Conservation (phyloP, 805 yeast genomes). For the Schizosaccharomyces octosporus region DNA sequence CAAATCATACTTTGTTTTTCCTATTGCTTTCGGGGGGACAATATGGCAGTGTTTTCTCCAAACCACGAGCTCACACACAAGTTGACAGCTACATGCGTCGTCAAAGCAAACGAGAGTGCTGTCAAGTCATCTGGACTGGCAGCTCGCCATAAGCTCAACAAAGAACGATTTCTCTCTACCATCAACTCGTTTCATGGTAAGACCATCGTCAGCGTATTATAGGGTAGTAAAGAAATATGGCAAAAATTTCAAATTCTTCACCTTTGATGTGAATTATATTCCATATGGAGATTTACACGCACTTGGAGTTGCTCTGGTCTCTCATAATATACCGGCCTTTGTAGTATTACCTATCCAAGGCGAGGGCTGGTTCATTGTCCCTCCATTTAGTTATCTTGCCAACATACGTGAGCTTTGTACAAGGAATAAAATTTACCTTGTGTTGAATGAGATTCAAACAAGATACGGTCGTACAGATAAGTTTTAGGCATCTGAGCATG, state of each 20-base stretch:
- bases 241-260: not conserved
- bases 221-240: not conserved
- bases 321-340: conserved; percentile 24
- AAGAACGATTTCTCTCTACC: not conserved
- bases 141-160: not conserved
- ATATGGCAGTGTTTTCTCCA: not conserved
- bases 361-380: conserved; percentile 44
- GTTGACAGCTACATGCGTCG: not conserved
- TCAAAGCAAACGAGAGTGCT: not conserved
- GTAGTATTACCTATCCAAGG: conserved; percentile 92
- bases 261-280: not conserved
- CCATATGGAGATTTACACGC: not conserved
- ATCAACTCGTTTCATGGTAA: not conserved
- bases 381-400: not conserved
- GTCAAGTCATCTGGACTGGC: not conserved
- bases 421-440: conserved; percentile 62
- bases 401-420: conserved; percentile 18
- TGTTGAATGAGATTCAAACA: conserved; percentile 92
- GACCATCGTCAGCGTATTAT: not conserved
- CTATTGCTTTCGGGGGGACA: not conserved
- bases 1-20: not conserved
- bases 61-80: not conserved
- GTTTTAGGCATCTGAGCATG: conserved; percentile 75
- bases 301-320: not conserved
- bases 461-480: conserved; percentile 95